Evolutionary conservation across 2,329 filamentous ascomycete species (phyloP).

Genomic region (Remersonia thermophila): DNA sequence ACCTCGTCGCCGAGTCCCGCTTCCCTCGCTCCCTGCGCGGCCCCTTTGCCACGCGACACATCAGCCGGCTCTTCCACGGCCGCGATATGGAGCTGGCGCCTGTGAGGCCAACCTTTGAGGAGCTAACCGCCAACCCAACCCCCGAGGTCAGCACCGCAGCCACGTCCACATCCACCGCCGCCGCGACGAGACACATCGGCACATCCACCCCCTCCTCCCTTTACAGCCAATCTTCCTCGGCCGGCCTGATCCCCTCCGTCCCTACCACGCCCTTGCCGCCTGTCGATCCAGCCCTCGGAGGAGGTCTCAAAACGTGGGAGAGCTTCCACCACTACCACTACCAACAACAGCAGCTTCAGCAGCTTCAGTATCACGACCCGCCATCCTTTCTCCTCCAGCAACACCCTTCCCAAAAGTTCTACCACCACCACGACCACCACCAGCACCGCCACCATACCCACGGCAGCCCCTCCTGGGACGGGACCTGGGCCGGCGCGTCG

Average conservation of each 20-base stretch:
- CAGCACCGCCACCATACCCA: neutral
- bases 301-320: too few relatives aligned
- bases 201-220: constrained; percentile 4
- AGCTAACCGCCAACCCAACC: constrained; percentile 8
- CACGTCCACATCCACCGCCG: neutral
- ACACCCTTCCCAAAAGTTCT: neutral
- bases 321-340: neutral
- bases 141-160: constrained; percentile 8
- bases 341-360: neutral
- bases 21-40: neutral
- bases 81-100: constrained; percentile 9
- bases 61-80: constrained; percentile 6
- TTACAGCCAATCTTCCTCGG: neutral
- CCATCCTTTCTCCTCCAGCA: neutral
- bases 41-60: neutral
- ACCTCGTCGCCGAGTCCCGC: too few relatives aligned
- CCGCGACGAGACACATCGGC: neutral
- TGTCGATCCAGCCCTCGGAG: too few relatives aligned
- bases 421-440: neutral
- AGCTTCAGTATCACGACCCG: neutral
- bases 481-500: neutral
- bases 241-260: too few relatives aligned
- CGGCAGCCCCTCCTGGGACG: neutral
- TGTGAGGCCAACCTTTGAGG: neutral
- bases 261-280: too few relatives aligned